Evolutionary conservation across 257 asterid genomes (phyloP).

Genomic region (Solanum bukasovii): DNA sequence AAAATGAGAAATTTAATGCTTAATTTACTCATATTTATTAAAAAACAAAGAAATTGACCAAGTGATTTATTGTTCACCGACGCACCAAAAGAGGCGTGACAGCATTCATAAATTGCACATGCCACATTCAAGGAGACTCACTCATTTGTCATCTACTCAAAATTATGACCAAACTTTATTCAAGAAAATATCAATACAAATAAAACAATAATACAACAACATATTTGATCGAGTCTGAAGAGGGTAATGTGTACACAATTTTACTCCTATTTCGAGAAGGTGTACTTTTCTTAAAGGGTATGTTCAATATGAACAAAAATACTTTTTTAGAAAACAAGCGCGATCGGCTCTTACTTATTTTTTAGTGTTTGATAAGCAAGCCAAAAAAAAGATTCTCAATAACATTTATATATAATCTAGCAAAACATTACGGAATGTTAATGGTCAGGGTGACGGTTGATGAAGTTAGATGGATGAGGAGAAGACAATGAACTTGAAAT

Average conservation of each 20-base stretch:
- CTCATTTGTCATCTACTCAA: neutral
- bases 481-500: neutral
- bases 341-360: neutral
- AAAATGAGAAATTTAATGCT: slow-evolving; percentile 25
- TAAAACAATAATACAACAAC: neutral
- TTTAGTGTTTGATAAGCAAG: neutral
- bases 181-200: neutral
- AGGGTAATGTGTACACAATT: neutral
- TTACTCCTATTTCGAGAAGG: neutral
- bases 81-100: slow-evolving; percentile 9
- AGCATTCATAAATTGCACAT: slow-evolving; percentile 11
- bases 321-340: neutral
- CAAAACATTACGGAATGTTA: neutral
- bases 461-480: neutral
- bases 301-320: neutral
- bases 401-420: neutral
- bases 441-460: neutral
- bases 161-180: neutral
- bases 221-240: neutral
- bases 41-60: neutral
- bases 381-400: neutral
- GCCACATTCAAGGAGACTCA: slow-evolving; percentile 2
- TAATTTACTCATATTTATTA: slow-evolving; percentile 30
- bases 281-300: neutral
- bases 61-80: neutral